Base-by-base conservation (phyloP, 305 asterid species). In the Fraxinus albicans region DNA sequence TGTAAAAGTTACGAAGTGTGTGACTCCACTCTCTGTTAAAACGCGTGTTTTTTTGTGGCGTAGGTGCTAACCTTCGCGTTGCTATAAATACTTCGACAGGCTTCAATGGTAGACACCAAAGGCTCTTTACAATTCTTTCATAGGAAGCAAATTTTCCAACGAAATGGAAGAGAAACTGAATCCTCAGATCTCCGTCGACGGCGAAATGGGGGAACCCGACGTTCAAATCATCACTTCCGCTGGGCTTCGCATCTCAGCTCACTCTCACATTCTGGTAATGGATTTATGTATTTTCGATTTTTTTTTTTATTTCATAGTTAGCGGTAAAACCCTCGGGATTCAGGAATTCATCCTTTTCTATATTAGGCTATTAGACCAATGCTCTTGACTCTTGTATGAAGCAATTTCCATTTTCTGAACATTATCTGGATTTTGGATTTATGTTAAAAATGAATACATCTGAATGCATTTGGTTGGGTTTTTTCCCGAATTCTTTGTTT, bases 241-340 rank as follows among this genome's bases (percentile, higher is more conserved):
- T 47, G 97, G 98, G 1, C 67, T 63, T 0, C 86, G 90, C 36
- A 91, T 95, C n/a, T 93, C 94, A n/a, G 95, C 92, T 72, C 95
- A 92, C 85, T 89, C 96, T 15, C 84, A 86, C 85, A 85, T 95
- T 58, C 84, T 95, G 94, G 99, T 95, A 90, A 74, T 79, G 67
- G 23, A 8, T 70, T n/a, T 2, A 12, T 29, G 36, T 34, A 12
- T 29, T 65, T 38, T 10, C n/a, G 29, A 65, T 10, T 9, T 25
- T 65, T 8, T 65, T 25, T 65, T 25, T 25, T 7, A 25, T 65
- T 0, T 7, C 79, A 8, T 31, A 35, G 38, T 42, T 75, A 23
- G 34, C 15, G 15, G 23, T 23, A 8, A 60, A 63, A 23, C 69
- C 9, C 25, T 58, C 27, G 4, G 36, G 27, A 58, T 6, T 34